A percentile compares a stretch with the other conserved stretches of the same genome.
Conservation (phyloP, 2,329 filamentous ascomycete species). For the Diplodia sapinea region DNA sequence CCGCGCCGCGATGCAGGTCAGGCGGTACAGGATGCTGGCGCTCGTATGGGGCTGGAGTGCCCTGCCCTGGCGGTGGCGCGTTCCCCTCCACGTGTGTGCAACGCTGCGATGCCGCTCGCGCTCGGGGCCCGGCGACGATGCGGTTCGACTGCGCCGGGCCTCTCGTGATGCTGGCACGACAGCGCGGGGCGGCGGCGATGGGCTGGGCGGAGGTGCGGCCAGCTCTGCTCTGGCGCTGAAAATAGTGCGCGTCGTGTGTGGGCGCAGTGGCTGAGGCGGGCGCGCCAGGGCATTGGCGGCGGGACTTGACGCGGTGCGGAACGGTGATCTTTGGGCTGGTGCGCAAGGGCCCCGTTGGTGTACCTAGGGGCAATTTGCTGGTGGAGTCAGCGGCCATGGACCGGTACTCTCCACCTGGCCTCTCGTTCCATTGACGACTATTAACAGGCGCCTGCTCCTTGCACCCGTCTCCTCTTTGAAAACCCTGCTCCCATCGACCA, state of each 20-base stretch:
- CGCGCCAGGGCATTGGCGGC: slow-evolving; percentile 24
- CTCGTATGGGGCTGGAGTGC: slow-evolving; percentile 11
- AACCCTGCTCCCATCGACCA: background rate
- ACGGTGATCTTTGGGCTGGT: slow-evolving; percentile 22
- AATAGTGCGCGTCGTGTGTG: slow-evolving; percentile 21
- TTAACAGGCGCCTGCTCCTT: slow-evolving; percentile 24
- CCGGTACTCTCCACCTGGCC: slow-evolving; percentile 28
- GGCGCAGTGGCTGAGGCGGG: slow-evolving; percentile 13
- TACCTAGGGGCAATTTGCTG: slow-evolving; percentile 25
- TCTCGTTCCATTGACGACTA: slow-evolving; percentile 19
- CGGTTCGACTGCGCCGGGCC: background rate
- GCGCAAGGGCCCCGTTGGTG: slow-evolving; percentile 17
- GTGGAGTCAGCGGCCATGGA: slow-evolving; percentile 19
- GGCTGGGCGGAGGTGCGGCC: slow-evolving; percentile 1
- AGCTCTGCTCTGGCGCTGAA: background rate
- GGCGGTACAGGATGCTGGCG: slow-evolving; percentile 13
- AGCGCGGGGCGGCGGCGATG: slow-evolving; percentile 5
- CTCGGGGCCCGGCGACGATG: slow-evolving; percentile 7
- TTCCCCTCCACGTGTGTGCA: slow-evolving; percentile 22
- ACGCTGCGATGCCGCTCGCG: slow-evolving; percentile 20
- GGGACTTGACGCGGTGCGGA: slow-evolving; percentile 19
- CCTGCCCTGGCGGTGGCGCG: slow-evolving; percentile 15
- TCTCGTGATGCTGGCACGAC: slow-evolving; percentile 27
- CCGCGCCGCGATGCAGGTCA: slow-evolving; percentile 7
- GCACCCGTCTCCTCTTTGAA: slow-evolving; percentile 19